Conservation (phyloP, 306 rosid genomes). For the Carpinus viminea region DNA sequence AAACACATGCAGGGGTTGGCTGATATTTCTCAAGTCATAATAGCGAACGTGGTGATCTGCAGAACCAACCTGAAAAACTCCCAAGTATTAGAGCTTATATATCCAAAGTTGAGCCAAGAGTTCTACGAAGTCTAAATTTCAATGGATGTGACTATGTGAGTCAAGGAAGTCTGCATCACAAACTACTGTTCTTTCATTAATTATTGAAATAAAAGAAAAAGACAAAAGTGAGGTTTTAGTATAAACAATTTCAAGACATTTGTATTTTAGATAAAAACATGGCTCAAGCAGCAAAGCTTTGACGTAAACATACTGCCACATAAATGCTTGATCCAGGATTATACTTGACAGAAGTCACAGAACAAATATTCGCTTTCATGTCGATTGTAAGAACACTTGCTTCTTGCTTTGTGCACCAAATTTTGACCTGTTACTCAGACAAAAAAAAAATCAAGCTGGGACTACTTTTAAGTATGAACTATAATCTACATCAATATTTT, state of each 20-base stretch:
- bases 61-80: constrained; percentile 76
- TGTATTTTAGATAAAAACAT: neutral
- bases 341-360: constrained; percentile 58
- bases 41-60: constrained; percentile 94
- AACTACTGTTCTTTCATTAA: neutral
- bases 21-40: constrained; percentile 81
- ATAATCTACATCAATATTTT: neutral
- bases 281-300: constrained; percentile 23
- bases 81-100: neutral
- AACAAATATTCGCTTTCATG: constrained; percentile 96
- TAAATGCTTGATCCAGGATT: constrained; percentile 91
- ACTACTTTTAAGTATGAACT: neutral
- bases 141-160: neutral
- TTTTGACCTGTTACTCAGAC: constrained; percentile 65
- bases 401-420: constrained; percentile 96
- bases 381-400: constrained; percentile 87
- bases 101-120: neutral
- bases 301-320: constrained; percentile 71
- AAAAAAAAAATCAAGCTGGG: constrained; percentile 20
- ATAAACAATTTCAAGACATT: neutral
- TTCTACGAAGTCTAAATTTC: neutral
- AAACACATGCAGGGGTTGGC: constrained; percentile 86
- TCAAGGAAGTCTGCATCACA: neutral
- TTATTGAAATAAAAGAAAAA: neutral
- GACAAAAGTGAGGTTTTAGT: neutral